These are phyloP conservation scores for Tolypocladium endophyticum DNA, from an alignment of 2,329 filamentous ascomycete genomes.

Conservation along the genomic window DNA sequence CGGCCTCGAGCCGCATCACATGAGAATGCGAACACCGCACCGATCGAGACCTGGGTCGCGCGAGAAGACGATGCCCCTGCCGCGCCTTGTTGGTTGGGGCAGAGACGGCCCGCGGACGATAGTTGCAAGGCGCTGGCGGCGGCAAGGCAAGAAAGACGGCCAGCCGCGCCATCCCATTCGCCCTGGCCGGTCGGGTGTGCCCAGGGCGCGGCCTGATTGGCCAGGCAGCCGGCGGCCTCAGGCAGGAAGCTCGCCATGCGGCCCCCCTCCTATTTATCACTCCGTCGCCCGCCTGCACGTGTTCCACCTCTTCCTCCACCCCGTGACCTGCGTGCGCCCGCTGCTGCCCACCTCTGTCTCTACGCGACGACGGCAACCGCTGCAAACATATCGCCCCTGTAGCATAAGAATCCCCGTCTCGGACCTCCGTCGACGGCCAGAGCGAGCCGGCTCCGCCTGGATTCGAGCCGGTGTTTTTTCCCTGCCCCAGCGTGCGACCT, in stretches of 20 bases:
- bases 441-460: slow-evolving; percentile 4
- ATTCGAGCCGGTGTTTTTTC: slow-evolving; percentile 4
- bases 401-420: slow-evolving; percentile 16
- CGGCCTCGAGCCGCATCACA: neutral
- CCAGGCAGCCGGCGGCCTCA: neutral
- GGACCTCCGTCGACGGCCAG: slow-evolving; percentile 2
- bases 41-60: too few species aligned
- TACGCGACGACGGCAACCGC: slow-evolving; percentile 1
- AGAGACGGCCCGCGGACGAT: neutral
- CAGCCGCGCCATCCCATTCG: slow-evolving; percentile 2
- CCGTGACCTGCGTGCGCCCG: slow-evolving; percentile 7
- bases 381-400: slow-evolving; percentile 7
- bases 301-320: slow-evolving; percentile 7
- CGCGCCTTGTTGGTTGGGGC: neutral
- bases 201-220: slow-evolving; percentile 3
- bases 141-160: neutral
- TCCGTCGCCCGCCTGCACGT: slow-evolving; percentile 7
- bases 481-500: slow-evolving; percentile 8
- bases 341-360: neutral
- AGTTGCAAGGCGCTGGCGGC: neutral
- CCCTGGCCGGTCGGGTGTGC: neutral
- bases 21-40: neutral
- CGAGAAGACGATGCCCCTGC: neutral
- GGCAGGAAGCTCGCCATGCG: slow-evolving; percentile 1
- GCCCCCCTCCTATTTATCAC: slow-evolving; percentile 3